Percentiles rank a stretch among this genome's conserved stretches.
Evolutionary conservation across 1,139 yeast species (phyloP).

Genomic region (Keqinozyma sinolaborantium): DNA sequence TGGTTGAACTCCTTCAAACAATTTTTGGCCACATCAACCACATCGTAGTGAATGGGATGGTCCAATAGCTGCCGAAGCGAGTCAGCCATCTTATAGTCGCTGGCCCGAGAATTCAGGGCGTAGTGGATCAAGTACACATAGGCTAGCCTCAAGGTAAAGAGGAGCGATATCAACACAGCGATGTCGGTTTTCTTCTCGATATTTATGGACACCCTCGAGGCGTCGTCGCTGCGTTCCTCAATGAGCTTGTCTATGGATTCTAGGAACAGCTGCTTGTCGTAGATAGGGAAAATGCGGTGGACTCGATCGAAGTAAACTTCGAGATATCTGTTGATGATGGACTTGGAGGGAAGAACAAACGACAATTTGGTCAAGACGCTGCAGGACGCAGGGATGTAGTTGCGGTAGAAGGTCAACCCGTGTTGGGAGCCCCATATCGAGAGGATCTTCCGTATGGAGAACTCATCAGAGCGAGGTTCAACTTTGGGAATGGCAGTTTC

Average conservation of each 20-base stretch:
- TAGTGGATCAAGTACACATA: constrained; percentile 18
- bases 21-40: constrained; percentile 24
- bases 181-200: constrained; percentile 22
- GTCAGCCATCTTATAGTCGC: constrained; percentile 6
- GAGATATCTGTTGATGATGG: constrained; percentile 9
- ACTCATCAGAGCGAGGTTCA: constrained; percentile 3
- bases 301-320: constrained; percentile 34
- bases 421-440: constrained; percentile 1
- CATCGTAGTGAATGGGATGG: constrained; percentile 28
- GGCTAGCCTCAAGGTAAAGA: constrained; percentile 23
- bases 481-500: constrained; percentile 8
- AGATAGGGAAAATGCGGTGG: constrained; percentile 44
- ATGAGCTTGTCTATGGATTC: constrained; percentile 15
- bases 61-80: constrained; percentile 13
- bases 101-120: constrained; percentile 2
- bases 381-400: constrained; percentile 5
- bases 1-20: constrained; percentile 35
- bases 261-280: constrained; percentile 34
- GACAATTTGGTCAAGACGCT: constrained; percentile 1
- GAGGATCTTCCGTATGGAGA: not conserved
- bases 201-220: constrained; percentile 16
- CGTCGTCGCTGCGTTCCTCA: constrained; percentile 5
- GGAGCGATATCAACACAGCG: constrained; percentile 22
- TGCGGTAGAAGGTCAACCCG: constrained; percentile 5
- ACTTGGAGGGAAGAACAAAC: constrained; percentile 9